These are phyloP conservation scores for Hypoxylon intermedium DNA, from an alignment of 495 filamentous ascomycete genomes.

Conservation along the genomic window DNA sequence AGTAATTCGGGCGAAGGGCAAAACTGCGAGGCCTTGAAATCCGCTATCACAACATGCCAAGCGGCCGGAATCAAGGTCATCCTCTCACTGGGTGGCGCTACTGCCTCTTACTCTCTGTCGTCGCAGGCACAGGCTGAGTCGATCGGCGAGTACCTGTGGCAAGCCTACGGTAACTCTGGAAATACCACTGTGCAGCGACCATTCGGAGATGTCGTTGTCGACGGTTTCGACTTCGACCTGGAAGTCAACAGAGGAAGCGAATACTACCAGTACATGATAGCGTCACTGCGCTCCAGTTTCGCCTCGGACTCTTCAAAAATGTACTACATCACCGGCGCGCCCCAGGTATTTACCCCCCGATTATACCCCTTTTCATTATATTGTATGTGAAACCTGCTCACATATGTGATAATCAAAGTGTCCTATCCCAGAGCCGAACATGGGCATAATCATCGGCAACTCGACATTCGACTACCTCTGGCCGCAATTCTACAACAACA, in stretches of 20 bases:
- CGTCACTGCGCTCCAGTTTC: slow-evolving; percentile 55
- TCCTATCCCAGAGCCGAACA: slow-evolving; percentile 60
- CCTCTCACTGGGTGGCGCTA: slow-evolving; percentile 57
- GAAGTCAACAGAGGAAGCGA: slow-evolving; percentile 51
- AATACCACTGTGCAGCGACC: slow-evolving; percentile 48
- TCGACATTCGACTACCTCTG: slow-evolving; percentile 56
- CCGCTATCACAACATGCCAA: slow-evolving; percentile 60
- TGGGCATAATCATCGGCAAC: slow-evolving; percentile 58
- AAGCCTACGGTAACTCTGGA: slow-evolving; percentile 57
- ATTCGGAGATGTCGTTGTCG: slow-evolving; percentile 58
- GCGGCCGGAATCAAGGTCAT: slow-evolving; percentile 57
- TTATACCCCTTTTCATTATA: too few species aligned
- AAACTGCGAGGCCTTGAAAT: slow-evolving; percentile 54
- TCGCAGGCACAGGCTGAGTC: slow-evolving; percentile 51
- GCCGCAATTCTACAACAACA: slow-evolving; percentile 58
- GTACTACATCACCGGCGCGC: slow-evolving; percentile 65
- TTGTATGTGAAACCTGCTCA: too few species aligned
- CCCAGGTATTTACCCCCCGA: too few species aligned
- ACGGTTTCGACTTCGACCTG: slow-evolving; percentile 69
- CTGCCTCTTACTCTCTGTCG: slow-evolving; percentile 48
- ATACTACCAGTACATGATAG: slow-evolving; percentile 52
- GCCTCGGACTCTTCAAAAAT: slow-evolving; percentile 48
- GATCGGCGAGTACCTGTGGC: slow-evolving; percentile 60
- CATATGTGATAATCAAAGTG: too few species aligned
- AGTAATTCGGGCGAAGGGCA: slow-evolving; percentile 41